Evolutionary conservation across 2,329 filamentous ascomycete species (phyloP).

Genomic region (Penicillium thymicola): DNA sequence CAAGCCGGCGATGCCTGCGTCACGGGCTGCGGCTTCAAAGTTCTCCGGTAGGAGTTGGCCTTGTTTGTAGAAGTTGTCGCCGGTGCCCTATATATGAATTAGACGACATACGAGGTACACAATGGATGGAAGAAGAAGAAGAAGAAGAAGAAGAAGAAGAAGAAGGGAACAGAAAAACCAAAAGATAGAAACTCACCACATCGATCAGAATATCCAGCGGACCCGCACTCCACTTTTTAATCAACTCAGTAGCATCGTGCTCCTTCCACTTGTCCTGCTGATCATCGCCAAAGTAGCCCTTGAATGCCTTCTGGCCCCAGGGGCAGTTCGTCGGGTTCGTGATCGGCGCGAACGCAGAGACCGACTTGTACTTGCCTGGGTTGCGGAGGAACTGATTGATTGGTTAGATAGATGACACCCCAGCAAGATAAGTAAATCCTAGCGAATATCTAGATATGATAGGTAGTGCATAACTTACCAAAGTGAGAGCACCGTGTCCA

Average conservation of each 20-base stretch:
- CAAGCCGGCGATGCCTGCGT: constrained; percentile 68
- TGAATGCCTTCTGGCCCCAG: constrained; percentile 95
- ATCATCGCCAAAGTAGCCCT: constrained; percentile 80
- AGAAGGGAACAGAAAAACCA: too few relatives aligned
- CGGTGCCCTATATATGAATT: constrained; percentile 63
- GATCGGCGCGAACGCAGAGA: constrained; percentile 88
- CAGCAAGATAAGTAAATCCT: constrained; percentile 9
- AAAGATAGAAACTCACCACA: constrained; percentile 57
- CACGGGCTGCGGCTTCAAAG: constrained; percentile 73
- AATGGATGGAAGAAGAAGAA: neutral
- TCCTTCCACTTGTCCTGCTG: constrained; percentile 71
- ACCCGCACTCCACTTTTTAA: constrained; percentile 66
- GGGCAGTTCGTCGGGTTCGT: constrained; percentile 79
- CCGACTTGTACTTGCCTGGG: constrained; percentile 82
- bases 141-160: neutral
- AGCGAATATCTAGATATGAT: constrained; percentile 63
- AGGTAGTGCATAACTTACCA: constrained; percentile 46
- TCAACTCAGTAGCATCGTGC: constrained; percentile 88
- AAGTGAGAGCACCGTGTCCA: constrained; percentile 87
- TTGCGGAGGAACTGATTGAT: constrained; percentile 71
- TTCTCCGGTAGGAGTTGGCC: constrained; percentile 92
- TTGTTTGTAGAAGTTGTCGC: constrained; percentile 95
- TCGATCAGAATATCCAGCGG: constrained; percentile 79
- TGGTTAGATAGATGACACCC: neutral
- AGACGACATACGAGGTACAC: neutral